Conservation (phyloP, 305 asterid species). For the Solanum hybrid region DNA sequence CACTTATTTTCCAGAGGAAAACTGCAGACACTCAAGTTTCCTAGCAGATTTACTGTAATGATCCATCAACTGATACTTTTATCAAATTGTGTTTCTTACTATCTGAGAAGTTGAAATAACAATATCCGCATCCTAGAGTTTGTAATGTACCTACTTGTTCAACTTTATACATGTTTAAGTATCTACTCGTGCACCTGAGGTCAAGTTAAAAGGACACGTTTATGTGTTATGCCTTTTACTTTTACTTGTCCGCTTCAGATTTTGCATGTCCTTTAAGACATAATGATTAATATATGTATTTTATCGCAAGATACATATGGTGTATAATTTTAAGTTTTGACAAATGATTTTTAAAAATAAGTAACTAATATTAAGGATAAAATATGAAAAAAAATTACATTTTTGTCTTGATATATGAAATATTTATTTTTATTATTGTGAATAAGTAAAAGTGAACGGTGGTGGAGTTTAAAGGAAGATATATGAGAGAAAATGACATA, state of each 20-base stretch:
- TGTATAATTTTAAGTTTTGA: background rate
- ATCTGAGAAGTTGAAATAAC: background rate
- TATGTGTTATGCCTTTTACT: background rate
- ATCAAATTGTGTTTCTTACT: background rate
- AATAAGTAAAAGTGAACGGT: background rate
- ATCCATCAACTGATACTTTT: background rate
- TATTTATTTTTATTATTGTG: too few species aligned
- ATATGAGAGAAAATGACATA: background rate
- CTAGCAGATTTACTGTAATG: slow-evolving; percentile 7
- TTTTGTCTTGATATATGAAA: background rate
- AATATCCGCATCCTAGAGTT: background rate
- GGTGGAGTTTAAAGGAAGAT: too few species aligned
- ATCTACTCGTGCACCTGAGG: background rate
- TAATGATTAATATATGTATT: background rate
- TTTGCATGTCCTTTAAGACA: background rate
- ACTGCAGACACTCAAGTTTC: slow-evolving; percentile 33
- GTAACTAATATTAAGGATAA: background rate
- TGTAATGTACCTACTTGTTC: background rate
- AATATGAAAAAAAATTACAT: too few species aligned
- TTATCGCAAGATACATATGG: background rate
- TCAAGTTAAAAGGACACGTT: background rate
- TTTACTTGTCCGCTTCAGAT: too few species aligned
- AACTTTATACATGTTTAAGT: background rate
- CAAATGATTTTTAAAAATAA: background rate
- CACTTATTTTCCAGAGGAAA: slow-evolving; percentile 77